These are phyloP conservation scores for Dicorynia guianensis DNA, from an alignment of 306 rosid species.

Conservation along the genomic window DNA sequence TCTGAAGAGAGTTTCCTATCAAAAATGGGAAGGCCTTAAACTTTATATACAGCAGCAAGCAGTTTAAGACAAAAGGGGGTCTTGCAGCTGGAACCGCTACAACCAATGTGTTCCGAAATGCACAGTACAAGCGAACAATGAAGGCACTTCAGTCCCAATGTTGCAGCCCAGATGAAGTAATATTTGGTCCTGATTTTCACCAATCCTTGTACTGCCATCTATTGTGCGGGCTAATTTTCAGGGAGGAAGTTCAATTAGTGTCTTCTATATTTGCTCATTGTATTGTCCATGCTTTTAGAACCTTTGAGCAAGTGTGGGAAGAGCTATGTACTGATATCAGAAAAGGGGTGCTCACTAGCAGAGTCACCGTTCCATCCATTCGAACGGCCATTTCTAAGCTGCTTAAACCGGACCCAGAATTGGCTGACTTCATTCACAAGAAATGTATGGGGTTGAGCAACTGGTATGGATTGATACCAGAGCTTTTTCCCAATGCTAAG, in stretches of 20 bases:
- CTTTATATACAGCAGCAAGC: slow-evolving; percentile 88
- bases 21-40: slow-evolving; percentile 78
- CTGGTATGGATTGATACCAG: slow-evolving; percentile 92
- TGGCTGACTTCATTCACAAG: slow-evolving; percentile 58
- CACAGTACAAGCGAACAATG: slow-evolving; percentile 61
- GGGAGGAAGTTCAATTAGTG: slow-evolving; percentile 69
- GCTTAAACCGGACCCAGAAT: slow-evolving; percentile 77
- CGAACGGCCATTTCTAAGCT: slow-evolving; percentile 69
- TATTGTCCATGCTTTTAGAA: slow-evolving; percentile 75
- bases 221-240: slow-evolving; percentile 73
- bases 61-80: slow-evolving; percentile 80
- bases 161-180: slow-evolving; percentile 95
- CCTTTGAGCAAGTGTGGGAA: slow-evolving; percentile 88
- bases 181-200: slow-evolving; percentile 83
- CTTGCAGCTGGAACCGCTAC: slow-evolving; percentile 90
- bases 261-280: slow-evolving; percentile 89
- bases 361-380: slow-evolving; percentile 61
- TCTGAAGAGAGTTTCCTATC: slow-evolving; percentile 79
- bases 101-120: slow-evolving; percentile 64
- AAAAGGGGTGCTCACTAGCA: slow-evolving; percentile 64
- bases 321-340: slow-evolving; percentile 75
- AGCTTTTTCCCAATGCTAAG: slow-evolving; percentile 82
- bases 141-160: slow-evolving; percentile 66
- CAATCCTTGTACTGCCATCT: slow-evolving; percentile 94
- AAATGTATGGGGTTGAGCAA: slow-evolving; percentile 74